A percentile compares a stretch with the other conserved stretches of the same genome.
Evolutionary conservation across 83 land plant species (phyloP).

Genomic region (Isoetes engelmannii): DNA sequence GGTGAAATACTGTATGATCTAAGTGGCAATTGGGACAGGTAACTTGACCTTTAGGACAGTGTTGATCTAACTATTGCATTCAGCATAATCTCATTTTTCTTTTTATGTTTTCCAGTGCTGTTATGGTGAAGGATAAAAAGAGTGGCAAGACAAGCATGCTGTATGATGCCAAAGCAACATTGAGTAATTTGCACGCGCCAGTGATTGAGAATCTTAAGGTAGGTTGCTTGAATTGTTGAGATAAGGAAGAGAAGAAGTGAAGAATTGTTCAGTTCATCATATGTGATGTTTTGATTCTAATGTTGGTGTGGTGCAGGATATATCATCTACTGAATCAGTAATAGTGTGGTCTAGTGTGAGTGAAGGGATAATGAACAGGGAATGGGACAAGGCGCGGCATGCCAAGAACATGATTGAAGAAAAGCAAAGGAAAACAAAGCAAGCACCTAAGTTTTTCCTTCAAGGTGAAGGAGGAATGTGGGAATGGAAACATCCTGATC

Average conservation of each 20-base stretch:
- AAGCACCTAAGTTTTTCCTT: slow-evolving; percentile 54
- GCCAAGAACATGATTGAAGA: slow-evolving; percentile 54
- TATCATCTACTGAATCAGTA: slow-evolving; percentile 47
- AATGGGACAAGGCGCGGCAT: slow-evolving; percentile 57
- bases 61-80: background rate
- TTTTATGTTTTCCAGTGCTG: slow-evolving; percentile 24
- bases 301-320: slow-evolving; percentile 26
- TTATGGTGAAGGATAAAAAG: slow-evolving; percentile 34
- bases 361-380: slow-evolving; percentile 41
- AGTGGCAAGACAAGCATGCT: slow-evolving; percentile 27
- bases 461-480: slow-evolving; percentile 23
- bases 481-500: slow-evolving; percentile 26
- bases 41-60: slow-evolving; percentile 1
- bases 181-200: slow-evolving; percentile 40
- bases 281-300: background rate
- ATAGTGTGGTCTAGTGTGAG: slow-evolving; percentile 55
- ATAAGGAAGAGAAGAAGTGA: too few relatives aligned
- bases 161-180: slow-evolving; percentile 44
- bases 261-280: background rate
- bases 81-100: background rate
- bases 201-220: slow-evolving; percentile 40
- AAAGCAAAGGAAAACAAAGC: slow-evolving; percentile 29
- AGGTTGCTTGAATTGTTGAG: background rate
- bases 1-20: slow-evolving; percentile 39
- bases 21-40: slow-evolving; percentile 73